Conservation (phyloP, 371 early-diverging fungal species). For the Mucor plumbeus region DNA sequence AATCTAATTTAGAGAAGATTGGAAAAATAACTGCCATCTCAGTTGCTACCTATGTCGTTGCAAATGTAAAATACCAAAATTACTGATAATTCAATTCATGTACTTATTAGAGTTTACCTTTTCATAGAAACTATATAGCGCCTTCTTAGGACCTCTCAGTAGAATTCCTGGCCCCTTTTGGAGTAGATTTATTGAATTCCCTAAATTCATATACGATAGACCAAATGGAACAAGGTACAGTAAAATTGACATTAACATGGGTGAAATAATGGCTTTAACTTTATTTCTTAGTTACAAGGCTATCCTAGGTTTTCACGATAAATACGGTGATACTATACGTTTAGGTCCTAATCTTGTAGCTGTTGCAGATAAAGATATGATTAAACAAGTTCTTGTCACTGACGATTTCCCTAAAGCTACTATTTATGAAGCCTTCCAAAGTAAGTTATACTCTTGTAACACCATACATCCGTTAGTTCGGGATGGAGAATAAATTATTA, state of each 20-base stretch:
- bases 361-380: constrained; percentile 27
- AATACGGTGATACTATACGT: constrained; percentile 30
- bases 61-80: constrained; percentile 11
- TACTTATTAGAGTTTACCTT: not conserved
- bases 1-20: constrained; percentile 17
- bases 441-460: constrained; percentile 14
- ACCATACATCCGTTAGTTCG: not conserved
- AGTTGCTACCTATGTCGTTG: constrained; percentile 18
- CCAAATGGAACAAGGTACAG: constrained; percentile 35
- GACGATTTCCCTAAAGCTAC: constrained; percentile 27
- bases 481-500: not conserved
- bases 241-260: not conserved
- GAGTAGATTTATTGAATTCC: constrained; percentile 25
- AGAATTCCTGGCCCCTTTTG: constrained; percentile 38
- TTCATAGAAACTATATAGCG: constrained; percentile 39
- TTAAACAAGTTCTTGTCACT: constrained; percentile 22
- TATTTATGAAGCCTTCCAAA: constrained; percentile 20
- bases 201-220: constrained; percentile 18
- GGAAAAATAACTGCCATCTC: constrained; percentile 28
- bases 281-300: constrained; percentile 16
- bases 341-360: constrained; percentile 15
- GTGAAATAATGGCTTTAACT: not conserved
- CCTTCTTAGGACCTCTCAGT: constrained; percentile 37
- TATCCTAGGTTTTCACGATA: constrained; percentile 18
- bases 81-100: not conserved